A percentile compares a stretch with the other conserved stretches of the same genome.
Evolutionary conservation across 148 eudicot species (phyloP).

Genomic region (Camellia lanceoleosa): DNA sequence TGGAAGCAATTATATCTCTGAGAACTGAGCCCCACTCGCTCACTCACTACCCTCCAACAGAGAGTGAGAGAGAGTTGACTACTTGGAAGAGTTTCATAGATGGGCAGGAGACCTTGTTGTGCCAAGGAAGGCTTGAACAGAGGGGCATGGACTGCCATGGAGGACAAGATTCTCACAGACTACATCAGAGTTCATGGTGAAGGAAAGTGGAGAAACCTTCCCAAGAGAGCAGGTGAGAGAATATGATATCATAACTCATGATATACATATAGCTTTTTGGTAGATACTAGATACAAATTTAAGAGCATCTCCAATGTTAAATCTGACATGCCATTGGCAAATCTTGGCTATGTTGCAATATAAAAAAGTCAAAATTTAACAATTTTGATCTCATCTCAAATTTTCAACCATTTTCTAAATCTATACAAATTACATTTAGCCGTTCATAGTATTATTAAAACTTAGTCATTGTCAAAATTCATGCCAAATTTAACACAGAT

Average conservation of each 20-base stretch:
- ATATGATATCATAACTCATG: background rate
- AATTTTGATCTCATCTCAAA: too few species aligned
- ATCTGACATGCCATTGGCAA: too few species aligned
- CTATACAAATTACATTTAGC: too few species aligned
- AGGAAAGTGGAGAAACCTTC: conserved; percentile 21
- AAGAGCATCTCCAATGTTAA: too few species aligned
- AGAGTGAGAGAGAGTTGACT: background rate
- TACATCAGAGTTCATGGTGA: conserved; percentile 10
- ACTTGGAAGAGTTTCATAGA: background rate
- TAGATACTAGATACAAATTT: too few species aligned
- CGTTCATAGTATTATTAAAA: too few species aligned
- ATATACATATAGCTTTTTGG: too few species aligned
- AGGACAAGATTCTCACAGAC: conserved; percentile 9
- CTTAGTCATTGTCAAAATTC: too few species aligned
- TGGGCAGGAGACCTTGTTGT: conserved; percentile 19
- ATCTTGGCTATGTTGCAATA: too few species aligned
- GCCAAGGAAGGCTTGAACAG: conserved; percentile 16
- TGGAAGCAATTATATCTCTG: background rate
- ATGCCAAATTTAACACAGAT: too few species aligned
- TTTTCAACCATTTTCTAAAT: too few species aligned
- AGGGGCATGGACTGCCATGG: conserved; percentile 17
- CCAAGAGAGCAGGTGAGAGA: conserved; percentile 17
- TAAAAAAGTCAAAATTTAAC: too few species aligned
- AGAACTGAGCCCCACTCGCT: background rate
- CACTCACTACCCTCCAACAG: background rate